Evolutionary conservation across 768 basidiomycete species (phyloP), one percentile per base, ranked within the genome.

Genomic region (Lentinula guzmanii): DNA sequence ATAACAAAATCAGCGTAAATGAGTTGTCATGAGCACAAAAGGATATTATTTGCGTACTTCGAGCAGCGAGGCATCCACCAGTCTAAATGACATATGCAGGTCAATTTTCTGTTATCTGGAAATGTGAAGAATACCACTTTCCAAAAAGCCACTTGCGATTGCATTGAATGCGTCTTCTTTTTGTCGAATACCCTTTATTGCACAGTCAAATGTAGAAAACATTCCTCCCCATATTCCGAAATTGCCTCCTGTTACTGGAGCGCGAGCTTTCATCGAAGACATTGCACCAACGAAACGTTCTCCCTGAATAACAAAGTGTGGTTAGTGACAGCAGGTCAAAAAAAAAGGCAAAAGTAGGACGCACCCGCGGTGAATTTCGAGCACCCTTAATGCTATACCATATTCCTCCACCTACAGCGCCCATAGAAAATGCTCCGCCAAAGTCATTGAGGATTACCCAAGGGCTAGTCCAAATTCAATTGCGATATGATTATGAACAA

Each of bases 131-230:
- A 11, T 48, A 4, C 21, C 18, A 48, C 46, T 48, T 48, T 6
- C 46, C 16, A 48, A 3, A 48, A 48, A 48, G 11, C 46, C 46
- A 28, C 95, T 94, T 56, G 97, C 89, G 69, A 99, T 98, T 45
- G 95, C 95, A 71, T 99, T 99, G 95, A 95, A 99, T 56, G 96
- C 91, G 73, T 97, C 95, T 75, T 97, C 95, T 72, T 98, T 97
- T 78, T 97, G 94, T 72, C 95, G 82, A 79, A 86, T 93, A 13
- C 94, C 93, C 76, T 99, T 98, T 67, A 99, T 90, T 0, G 95
- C 95, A 74, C 97, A 99, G 74, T 98, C 97, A 67, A 97, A 99
- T 37, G 93, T 91, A 50, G 95, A 98, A 74, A 99, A 99, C 86
- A 99, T 90, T 66, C 96, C 97, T 71, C 96, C 92, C 91, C 92